phyloP scores from a whole-genome alignment of 2,329 filamentous ascomycete genomes.

The Diaporthe humulicola region DNA sequence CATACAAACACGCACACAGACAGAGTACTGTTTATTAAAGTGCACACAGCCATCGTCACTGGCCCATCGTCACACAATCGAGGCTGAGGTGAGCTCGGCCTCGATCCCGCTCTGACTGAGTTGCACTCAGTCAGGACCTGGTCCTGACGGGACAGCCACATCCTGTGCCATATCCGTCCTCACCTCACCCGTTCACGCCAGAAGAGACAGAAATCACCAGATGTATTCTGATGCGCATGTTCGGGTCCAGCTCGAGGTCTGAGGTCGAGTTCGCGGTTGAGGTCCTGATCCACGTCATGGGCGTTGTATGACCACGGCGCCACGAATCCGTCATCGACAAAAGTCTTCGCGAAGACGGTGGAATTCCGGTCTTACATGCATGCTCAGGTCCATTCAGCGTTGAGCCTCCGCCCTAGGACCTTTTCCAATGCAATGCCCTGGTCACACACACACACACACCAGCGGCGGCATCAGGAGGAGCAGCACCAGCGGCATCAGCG shows the following conservation, averaged over 20 bases:
- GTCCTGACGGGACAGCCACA: conserved; percentile 1
- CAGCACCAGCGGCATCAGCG: background rate
- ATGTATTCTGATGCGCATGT: background rate
- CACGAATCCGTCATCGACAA: conserved; percentile 6
- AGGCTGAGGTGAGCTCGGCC: conserved; percentile 28
- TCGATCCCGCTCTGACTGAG: conserved; percentile 10
- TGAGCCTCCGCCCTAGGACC: background rate
- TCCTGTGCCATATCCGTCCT: background rate
- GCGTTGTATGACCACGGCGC: background rate
- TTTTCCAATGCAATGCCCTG: background rate
- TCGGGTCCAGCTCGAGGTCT: background rate
- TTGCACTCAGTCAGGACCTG: background rate
- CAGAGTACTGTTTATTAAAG: background rate
- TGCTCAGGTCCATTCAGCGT: conserved; percentile 15
- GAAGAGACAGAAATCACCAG: background rate
- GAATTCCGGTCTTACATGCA: conserved; percentile 25
- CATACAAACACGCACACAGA: background rate
- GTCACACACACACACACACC: too few relatives aligned
- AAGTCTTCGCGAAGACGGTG: conserved; percentile 14
- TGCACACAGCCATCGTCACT: background rate
- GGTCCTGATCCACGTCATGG: background rate
- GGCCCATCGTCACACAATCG: background rate
- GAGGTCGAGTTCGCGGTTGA: too few relatives aligned
- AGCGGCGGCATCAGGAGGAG: background rate
- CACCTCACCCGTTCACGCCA: background rate